phyloP scores from a whole-genome alignment of 495 filamentous ascomycete genomes.

The Hyphodiscus hymeniophilus region DNA sequence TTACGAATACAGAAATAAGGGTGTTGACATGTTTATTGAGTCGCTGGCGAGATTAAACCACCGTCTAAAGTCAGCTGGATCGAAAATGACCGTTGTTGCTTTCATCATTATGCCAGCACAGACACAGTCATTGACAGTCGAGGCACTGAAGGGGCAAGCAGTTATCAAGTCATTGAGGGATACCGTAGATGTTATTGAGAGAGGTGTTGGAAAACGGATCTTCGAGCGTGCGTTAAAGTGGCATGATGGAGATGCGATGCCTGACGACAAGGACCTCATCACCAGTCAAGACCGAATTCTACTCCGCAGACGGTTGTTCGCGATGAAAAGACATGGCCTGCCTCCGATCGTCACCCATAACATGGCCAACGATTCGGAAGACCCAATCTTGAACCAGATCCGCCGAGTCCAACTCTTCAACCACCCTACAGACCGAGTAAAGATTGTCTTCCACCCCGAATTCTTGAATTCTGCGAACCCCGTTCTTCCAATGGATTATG shows the following conservation, averaged over 20 bases:
- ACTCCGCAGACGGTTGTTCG: conserved; percentile 82
- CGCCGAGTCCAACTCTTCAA: conserved; percentile 96
- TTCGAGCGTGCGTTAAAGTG: conserved; percentile 89
- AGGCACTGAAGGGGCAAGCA: conserved; percentile 92
- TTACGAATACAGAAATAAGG: conserved; percentile 97
- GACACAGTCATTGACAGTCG: conserved; percentile 91
- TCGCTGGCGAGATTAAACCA: conserved; percentile 91
- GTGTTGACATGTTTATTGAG: conserved; percentile 99
- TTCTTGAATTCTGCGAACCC: conserved; percentile 95
- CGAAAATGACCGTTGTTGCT: conserved; percentile 93
- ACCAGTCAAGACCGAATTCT: conserved; percentile 88
- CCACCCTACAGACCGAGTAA: conserved; percentile 87
- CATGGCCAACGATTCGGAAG: conserved; percentile 89
- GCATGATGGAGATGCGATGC: conserved; percentile 88
- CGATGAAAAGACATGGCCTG: conserved; percentile 84
- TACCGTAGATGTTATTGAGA: conserved; percentile 82
- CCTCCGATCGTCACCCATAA: conserved; percentile 99
- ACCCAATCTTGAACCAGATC: conserved; percentile 94
- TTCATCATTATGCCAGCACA: conserved; percentile 99
- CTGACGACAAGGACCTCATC: conserved; percentile 92
- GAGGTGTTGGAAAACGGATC: conserved; percentile 82
- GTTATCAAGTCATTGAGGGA: conserved; percentile 94
- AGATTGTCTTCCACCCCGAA: conserved; percentile 96
- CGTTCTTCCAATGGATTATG: conserved; percentile 91
- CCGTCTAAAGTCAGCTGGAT: conserved; percentile 72